Base-by-base conservation (phyloP, 306 rosid genomes). In the Neltuma alba region DNA sequence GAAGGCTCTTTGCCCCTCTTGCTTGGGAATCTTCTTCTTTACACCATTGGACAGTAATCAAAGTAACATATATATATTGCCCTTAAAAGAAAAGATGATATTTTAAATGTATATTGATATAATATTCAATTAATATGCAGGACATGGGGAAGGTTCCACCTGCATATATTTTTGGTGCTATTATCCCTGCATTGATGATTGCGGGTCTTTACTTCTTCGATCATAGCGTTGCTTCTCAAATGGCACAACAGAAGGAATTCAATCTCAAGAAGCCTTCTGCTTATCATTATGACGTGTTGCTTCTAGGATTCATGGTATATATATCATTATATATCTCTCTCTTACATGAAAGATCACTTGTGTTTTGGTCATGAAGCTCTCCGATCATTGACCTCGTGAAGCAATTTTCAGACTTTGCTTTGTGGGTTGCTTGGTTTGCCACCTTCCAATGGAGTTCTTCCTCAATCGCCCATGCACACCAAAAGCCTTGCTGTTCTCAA, bases 381-480 rank as follows among this genome's bases (percentile, higher is more conserved):
- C 21, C 16, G 1, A 0, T 62, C 20, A 34, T 18, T 58, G 7
- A 27, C 27, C 15, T 2, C 33, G 12, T 58, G 6, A 72, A 72
- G 72, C 79, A 81, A 70, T 16, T 68, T 65, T 45, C 83, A 94
- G 98, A 92, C 97, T 9, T 81, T 94, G 83, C 89, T 94, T 70
- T 94, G 97, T 70, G 98, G 97, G 52, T 82, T 94, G 73, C 62
- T 94, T 70, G 98, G 97, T 31, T 76, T 94, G 33, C 97, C 98
- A 47, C 97, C 97, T 80, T 91, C 97, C 27, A 94, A 94, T 75
- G 98, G 98, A 48, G 98, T 92, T 69, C 79, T 94, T 42, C 98
- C 98, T 34, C 98, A 94, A 82, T 90, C 98, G 18, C 98, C 98
- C 36, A 89, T 94, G 98, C 98, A 94, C 87, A 87, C 97, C 25